Evolutionary conservation across 192 early-diverging fungal genomes (phyloP), one percentile per base, ranked within the genome.

Genomic region (Coemansia brasiliensis): DNA sequence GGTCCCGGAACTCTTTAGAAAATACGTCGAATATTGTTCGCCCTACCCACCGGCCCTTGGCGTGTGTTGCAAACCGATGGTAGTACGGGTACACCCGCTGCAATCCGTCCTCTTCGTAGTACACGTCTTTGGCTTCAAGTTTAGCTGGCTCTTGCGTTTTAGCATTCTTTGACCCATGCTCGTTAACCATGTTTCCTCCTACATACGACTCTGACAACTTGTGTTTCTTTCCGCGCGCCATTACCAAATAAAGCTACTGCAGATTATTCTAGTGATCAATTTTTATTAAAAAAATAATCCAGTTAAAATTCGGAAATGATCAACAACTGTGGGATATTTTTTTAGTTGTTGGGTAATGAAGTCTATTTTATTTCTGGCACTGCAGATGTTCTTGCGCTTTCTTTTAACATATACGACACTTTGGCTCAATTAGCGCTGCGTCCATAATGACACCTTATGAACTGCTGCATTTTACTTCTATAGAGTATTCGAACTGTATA

Each of bases 21-120:
- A 96, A 95, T 10, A 96, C 83, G 17, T 93, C 87, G n/a, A 87
- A 71, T n/a, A 98, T 46, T 0, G 72, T 69, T 7, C 85, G 81
- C 9, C 85, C 85, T 4, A 90, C 59, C 96, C 96, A 98, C 9
- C 96, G 85, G 13, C 90, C 90, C 68, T 97, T 97, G 18, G 90
- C 90, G 67, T 87, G 90, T 1, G 90, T 87, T 52, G 86, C 63
- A 61, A 90, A 95, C 38, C 84, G 80, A 62, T 84, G 92, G 63
- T 81, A 86, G 68, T 97, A 98, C 1, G 96, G 96, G 27, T 72
- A 65, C 8, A 98, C 89, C 9, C 67, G 60, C 55, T 69, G 69
- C 16, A 79, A 41, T 0, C 68, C 64, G 17, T 32, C 53, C 6
- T 59, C 52, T 29, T 66, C 64, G 21, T 63, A 77, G 61, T 70